These are phyloP conservation scores for Withania somnifera DNA, from an alignment of 305 asterid genomes.

Conservation along the genomic window DNA sequence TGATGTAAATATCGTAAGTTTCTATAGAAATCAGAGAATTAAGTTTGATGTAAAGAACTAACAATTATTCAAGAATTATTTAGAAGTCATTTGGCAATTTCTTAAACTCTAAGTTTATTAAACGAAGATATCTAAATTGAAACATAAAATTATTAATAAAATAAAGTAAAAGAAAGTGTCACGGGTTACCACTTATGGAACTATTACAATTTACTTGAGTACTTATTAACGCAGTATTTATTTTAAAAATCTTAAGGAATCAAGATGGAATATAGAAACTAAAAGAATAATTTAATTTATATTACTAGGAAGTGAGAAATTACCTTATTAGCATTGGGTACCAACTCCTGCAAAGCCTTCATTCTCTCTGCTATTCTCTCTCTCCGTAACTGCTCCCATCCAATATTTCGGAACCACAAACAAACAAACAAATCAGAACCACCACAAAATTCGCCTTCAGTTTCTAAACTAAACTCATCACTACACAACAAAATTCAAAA, in stretches of 20 bases:
- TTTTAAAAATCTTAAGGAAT: neutral
- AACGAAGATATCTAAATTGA: too few species aligned
- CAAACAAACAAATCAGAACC: neutral
- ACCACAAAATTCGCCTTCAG: conserved; percentile 4
- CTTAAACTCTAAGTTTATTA: too few species aligned
- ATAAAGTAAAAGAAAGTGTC: too few species aligned
- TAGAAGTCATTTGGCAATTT: too few species aligned
- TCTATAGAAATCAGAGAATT: too few species aligned
- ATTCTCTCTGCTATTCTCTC: conserved; percentile 98
- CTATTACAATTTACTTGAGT: too few species aligned
- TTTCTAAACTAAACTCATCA: conserved; percentile 1
- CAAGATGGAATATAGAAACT: neutral
- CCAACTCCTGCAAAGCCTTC: conserved; percentile 87
- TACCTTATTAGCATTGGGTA: conserved; percentile 92
- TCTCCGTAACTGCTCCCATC: conserved; percentile 64
- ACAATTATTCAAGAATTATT: too few species aligned
- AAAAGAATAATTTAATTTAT: neutral
- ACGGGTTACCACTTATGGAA: neutral
- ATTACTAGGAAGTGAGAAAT: neutral
- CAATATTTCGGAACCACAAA: conserved; percentile 2
- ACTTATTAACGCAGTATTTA: too few species aligned
- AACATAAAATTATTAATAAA: too few species aligned
- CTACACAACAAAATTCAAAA: too few species aligned
- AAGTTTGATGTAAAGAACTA: too few species aligned
- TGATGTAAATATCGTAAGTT: too few species aligned